These are phyloP conservation scores for Boletus smithii DNA, from an alignment of 1,284 basidiomycete genomes.

Conservation along the genomic window DNA sequence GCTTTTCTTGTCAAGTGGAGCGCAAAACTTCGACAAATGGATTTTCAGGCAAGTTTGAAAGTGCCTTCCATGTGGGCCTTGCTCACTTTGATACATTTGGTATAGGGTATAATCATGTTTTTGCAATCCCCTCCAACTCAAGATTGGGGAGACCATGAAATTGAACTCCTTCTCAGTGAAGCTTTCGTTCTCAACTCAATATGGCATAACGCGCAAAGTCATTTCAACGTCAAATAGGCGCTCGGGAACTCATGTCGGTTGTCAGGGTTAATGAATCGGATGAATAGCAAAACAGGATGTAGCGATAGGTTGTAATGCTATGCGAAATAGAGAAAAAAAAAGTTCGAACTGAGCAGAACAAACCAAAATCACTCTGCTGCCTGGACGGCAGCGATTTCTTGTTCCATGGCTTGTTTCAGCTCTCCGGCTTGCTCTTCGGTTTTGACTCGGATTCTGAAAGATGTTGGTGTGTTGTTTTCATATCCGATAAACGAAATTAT, in stretches of 20 bases:
- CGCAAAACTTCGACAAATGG: slow-evolving; percentile 86
- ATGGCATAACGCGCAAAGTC: slow-evolving; percentile 93
- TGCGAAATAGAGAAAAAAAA: slow-evolving; percentile 9
- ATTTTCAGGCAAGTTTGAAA: slow-evolving; percentile 75
- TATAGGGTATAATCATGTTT: slow-evolving; percentile 97
- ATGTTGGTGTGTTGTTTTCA: slow-evolving; percentile 53
- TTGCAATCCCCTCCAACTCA: slow-evolving; percentile 95
- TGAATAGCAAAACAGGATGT: slow-evolving; percentile 24
- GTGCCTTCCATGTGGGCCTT: neutral
- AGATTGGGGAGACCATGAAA: slow-evolving; percentile 92
- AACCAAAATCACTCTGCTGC: slow-evolving; percentile 25
- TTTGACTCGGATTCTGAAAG: slow-evolving; percentile 63
- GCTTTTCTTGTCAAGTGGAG: slow-evolving; percentile 93
- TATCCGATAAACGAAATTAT: slow-evolving; percentile 66
- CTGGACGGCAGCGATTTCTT: slow-evolving; percentile 55
- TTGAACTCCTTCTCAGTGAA: slow-evolving; percentile 92
- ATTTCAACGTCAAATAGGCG: slow-evolving; percentile 56
- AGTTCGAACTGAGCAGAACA: neutral
- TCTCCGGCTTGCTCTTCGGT: slow-evolving; percentile 58
- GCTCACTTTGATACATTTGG: slow-evolving; percentile 8
- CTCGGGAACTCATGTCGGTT: neutral
- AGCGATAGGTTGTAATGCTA: slow-evolving; percentile 27
- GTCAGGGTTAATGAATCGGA: slow-evolving; percentile 3
- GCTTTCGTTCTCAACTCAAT: slow-evolving; percentile 93
- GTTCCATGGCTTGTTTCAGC: slow-evolving; percentile 58